Conservation (phyloP, 352 stramenopile genomes). For the Pythium apleroticum region DNA sequence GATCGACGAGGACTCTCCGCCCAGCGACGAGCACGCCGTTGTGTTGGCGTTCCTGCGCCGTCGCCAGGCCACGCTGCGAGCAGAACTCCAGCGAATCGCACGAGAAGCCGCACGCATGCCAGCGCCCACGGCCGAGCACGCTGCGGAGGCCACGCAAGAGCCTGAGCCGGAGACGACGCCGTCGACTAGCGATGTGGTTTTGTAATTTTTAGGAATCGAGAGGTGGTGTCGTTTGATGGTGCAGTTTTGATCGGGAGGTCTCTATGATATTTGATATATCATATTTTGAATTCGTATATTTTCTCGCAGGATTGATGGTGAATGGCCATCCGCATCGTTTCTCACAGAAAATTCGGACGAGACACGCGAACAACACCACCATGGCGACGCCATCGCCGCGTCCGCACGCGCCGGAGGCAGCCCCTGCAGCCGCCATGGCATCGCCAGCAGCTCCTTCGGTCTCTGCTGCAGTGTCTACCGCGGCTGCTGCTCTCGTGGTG, state of each 20-base stretch:
- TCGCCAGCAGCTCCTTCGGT: not conserved
- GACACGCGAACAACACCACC: not conserved
- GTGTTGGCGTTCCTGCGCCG: constrained; percentile 23
- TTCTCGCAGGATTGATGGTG: constrained; percentile 24
- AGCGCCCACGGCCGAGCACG: not conserved
- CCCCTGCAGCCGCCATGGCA: not conserved
- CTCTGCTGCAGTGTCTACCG: not conserved
- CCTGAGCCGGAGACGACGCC: no score
- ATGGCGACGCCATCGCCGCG: constrained; percentile 4
- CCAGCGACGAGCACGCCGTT: constrained; percentile 15
- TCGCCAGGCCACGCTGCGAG: constrained; percentile 19
- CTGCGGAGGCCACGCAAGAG: not conserved
- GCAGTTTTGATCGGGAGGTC: not conserved
- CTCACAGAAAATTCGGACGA: constrained; percentile 19
- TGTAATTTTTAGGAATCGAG: not conserved
- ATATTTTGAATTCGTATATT: constrained; percentile 16
- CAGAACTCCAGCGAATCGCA: constrained; percentile 17
- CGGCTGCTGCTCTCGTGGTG: not conserved
- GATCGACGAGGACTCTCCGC: constrained; percentile 20
- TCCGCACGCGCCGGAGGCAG: not conserved
- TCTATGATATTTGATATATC: constrained; percentile 14
- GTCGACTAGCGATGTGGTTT: not conserved
- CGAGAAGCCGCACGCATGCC: constrained; percentile 6
- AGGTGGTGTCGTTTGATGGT: no score
- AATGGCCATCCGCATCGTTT: not conserved